Percentiles rank a stretch among this genome's conserved stretches.
These are phyloP conservation scores for Russula vinacea DNA, from an alignment of 768 basidiomycete genomes.

Conservation along the genomic window DNA sequence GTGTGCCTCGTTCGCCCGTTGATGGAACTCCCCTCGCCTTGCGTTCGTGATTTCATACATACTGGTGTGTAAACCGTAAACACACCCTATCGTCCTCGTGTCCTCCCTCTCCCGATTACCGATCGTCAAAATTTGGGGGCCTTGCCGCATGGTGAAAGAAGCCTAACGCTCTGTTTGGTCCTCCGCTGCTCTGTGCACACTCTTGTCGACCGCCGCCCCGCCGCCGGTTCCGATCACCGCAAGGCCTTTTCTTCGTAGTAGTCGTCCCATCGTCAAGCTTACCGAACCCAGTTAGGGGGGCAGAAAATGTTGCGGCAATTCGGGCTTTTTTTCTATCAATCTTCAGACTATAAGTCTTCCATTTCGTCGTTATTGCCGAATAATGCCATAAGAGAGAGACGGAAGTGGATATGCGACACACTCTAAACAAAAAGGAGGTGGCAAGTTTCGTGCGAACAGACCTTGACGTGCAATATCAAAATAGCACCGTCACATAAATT, in stretches of 20 bases:
- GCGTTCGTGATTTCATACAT: background rate
- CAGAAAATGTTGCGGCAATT: background rate
- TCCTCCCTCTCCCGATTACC: background rate
- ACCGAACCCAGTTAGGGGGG: background rate
- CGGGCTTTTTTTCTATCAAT: background rate
- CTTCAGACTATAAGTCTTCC: background rate
- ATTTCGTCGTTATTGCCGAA: slow-evolving; percentile 16
- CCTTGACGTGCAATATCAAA: slow-evolving; percentile 1
- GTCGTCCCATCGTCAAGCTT: background rate
- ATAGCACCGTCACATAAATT: background rate
- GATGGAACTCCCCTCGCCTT: background rate
- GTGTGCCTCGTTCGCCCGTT: background rate
- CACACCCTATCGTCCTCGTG: background rate
- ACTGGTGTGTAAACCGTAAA: background rate
- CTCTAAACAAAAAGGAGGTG: slow-evolving; percentile 11
- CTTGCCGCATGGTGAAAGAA: slow-evolving; percentile 1
- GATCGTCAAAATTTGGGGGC: background rate
- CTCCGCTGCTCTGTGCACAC: background rate
- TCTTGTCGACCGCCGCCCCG: slow-evolving; percentile 1
- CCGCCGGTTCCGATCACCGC: slow-evolving; percentile 24
- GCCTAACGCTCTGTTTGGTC: background rate
- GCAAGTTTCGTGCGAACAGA: background rate
- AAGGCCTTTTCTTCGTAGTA: background rate
- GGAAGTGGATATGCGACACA: slow-evolving; percentile 12
- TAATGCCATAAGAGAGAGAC: slow-evolving; percentile 14